phyloP scores from a whole-genome alignment of 306 rosid species.

The Vigna hirtella region DNA sequence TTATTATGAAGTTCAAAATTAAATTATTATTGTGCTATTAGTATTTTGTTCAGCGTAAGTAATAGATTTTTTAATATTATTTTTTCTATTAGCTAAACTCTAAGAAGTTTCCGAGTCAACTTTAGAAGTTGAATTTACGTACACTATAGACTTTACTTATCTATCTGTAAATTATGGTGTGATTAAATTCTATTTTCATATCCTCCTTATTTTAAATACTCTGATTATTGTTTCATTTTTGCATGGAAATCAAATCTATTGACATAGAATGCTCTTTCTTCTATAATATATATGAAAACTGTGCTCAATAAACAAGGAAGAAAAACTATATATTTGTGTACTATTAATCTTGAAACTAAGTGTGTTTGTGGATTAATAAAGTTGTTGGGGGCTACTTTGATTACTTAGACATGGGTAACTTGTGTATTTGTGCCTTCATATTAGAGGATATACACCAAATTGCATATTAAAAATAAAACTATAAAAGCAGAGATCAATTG shows the following conservation, averaged over 20 bases:
- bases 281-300: constrained; percentile 2
- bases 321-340: neutral
- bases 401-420: neutral
- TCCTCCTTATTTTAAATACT: constrained; percentile 2
- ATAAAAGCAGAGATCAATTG: constrained; percentile 6
- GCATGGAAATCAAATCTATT: neutral
- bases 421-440: constrained; percentile 11
- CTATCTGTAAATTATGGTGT: neutral
- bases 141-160: too few relatives aligned
- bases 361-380: constrained; percentile 2
- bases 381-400: neutral
- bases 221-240: constrained; percentile 5
- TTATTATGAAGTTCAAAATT: too few relatives aligned
- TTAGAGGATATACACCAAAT: neutral
- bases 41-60: too few relatives aligned
- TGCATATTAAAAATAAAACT: constrained; percentile 6
- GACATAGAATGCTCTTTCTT: constrained; percentile 9
- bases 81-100: too few relatives aligned
- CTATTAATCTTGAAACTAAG: constrained; percentile 1
- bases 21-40: too few relatives aligned
- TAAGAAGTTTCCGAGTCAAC: too few relatives aligned
- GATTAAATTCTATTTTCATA: constrained; percentile 8
- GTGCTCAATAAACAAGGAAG: neutral
- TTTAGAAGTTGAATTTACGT: too few relatives aligned
- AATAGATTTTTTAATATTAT: too few relatives aligned